These are phyloP conservation scores for Ogataea kodamae DNA, from an alignment of 805 yeast genomes.

Conservation along the genomic window DNA sequence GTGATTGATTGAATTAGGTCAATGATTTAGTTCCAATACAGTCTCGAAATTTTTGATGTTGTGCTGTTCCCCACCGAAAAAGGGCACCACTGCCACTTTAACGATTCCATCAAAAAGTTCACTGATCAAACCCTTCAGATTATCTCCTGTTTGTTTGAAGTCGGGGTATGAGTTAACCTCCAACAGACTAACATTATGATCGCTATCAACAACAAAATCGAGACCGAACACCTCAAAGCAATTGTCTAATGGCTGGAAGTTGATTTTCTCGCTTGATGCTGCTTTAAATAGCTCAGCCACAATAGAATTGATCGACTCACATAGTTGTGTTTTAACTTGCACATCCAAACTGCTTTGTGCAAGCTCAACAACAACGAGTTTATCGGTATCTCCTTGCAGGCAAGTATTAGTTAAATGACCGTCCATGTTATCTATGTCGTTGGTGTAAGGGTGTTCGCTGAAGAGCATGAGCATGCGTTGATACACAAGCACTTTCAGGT, in stretches of 20 bases:
- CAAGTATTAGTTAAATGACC: slow-evolving; percentile 96
- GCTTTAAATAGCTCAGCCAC: slow-evolving; percentile 75
- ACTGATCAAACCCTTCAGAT: slow-evolving; percentile 60
- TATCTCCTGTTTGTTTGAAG: slow-evolving; percentile 90
- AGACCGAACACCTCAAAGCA: slow-evolving; percentile 87
- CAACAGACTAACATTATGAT: slow-evolving; percentile 54
- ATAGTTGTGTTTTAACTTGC: slow-evolving; percentile 40
- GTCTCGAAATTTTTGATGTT: slow-evolving; percentile 10
- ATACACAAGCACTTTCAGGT: slow-evolving; percentile 74
- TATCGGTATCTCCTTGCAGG: slow-evolving; percentile 49
- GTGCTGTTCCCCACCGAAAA: slow-evolving; percentile 29
- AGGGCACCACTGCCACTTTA: slow-evolving; percentile 46
- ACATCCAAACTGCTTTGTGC: slow-evolving; percentile 43
- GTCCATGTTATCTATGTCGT: slow-evolving; percentile 41
- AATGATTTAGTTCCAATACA: slow-evolving; percentile 6
- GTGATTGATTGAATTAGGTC: slow-evolving; percentile 6
- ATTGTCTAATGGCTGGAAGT: slow-evolving; percentile 75
- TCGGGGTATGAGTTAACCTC: slow-evolving; percentile 96
- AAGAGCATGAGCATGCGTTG: slow-evolving; percentile 78
- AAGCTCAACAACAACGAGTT: slow-evolving; percentile 57
- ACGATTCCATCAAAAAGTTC: slow-evolving; percentile 62
- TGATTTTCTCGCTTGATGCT: slow-evolving; percentile 79
- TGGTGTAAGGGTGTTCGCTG: slow-evolving; percentile 52
- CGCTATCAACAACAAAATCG: slow-evolving; percentile 72
- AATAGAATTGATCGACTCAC: slow-evolving; percentile 53